These are phyloP conservation scores for Aspergillus intermedius DNA, from an alignment of 2,329 filamentous ascomycete species.

Conservation along the genomic window DNA sequence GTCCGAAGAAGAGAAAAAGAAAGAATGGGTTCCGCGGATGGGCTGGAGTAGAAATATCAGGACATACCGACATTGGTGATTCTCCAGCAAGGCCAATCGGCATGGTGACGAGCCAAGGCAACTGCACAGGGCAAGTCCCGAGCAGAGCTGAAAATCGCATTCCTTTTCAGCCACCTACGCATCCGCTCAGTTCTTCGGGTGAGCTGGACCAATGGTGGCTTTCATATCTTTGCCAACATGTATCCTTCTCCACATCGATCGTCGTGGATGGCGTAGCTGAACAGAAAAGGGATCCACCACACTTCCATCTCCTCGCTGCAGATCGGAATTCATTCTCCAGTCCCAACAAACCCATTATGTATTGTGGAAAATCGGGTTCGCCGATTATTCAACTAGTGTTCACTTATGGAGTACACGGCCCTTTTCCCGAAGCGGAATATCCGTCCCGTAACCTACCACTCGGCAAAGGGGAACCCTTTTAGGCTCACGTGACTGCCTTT, in stretches of 20 bases:
- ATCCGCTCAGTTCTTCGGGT: not conserved
- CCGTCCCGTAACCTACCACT: not conserved
- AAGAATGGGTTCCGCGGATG: conserved; percentile 2
- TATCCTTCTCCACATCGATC: not conserved
- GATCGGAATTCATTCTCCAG: not conserved
- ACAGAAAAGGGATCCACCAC: not conserved
- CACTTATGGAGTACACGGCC: not conserved
- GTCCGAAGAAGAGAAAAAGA: conserved; percentile 8
- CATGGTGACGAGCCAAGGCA: not conserved
- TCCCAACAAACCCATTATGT: not conserved
- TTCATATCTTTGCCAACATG: not conserved
- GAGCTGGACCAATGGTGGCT: not conserved
- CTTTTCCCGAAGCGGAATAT: not conserved
- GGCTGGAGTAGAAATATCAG: conserved; percentile 4
- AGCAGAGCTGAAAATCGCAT: not conserved
- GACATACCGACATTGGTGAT: not conserved
- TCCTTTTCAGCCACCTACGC: not conserved
- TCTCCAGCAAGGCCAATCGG: not conserved
- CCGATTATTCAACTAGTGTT: not conserved
- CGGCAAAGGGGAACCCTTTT: not conserved
- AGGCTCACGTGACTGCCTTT: not conserved
- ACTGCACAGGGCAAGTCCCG: not conserved
- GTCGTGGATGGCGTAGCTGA: not conserved
- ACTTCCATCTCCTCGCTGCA: not conserved
- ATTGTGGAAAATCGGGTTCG: not conserved